Percentiles rank a stretch among this genome's conserved stretches.
phyloP scores from a whole-genome alignment of 257 asterid genomes.

The Thymus mandschuricus region DNA sequence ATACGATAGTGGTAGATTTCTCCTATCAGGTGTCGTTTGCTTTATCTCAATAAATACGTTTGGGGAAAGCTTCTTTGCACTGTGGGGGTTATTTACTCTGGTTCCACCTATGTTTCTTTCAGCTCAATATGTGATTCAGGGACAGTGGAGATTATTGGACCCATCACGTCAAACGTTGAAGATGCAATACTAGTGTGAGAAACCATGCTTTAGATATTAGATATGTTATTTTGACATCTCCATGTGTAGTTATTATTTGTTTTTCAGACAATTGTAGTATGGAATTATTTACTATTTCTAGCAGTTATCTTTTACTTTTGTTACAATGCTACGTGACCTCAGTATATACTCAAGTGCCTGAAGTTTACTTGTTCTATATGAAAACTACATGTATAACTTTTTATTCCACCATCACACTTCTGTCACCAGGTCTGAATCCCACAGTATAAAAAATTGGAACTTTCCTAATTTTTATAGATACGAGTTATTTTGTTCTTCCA shows the following conservation, averaged over 20 bases:
- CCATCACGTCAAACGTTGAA: slow-evolving; percentile 86
- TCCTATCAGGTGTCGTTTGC: slow-evolving; percentile 21
- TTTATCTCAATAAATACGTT: background rate
- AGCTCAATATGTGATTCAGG: slow-evolving; percentile 87
- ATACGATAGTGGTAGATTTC: slow-evolving; percentile 11
- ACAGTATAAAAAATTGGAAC: background rate
- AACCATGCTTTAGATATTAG: slow-evolving; percentile 24
- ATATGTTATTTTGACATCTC: slow-evolving; percentile 13
- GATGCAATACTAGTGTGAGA: slow-evolving; percentile 93
- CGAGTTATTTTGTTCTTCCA: background rate
- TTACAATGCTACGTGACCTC: slow-evolving; percentile 7
- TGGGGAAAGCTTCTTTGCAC: background rate
- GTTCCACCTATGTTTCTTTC: slow-evolving; percentile 31
- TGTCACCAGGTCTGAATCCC: slow-evolving; percentile 8
- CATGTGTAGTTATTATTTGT: background rate
- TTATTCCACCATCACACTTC: slow-evolving; percentile 15
- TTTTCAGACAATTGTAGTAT: background rate
- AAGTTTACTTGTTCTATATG: background rate
- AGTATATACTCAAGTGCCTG: slow-evolving; percentile 1
- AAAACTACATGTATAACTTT: slow-evolving; percentile 21
- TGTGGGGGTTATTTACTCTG: slow-evolving; percentile 22
- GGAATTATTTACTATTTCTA: slow-evolving; percentile 4
- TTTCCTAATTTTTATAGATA: slow-evolving; percentile 20
- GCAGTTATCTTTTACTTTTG: slow-evolving; percentile 20
- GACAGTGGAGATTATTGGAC: slow-evolving; percentile 92